Conservation (phyloP, 2,329 filamentous ascomycete genomes). For the Biscogniauxia mediterranea region DNA sequence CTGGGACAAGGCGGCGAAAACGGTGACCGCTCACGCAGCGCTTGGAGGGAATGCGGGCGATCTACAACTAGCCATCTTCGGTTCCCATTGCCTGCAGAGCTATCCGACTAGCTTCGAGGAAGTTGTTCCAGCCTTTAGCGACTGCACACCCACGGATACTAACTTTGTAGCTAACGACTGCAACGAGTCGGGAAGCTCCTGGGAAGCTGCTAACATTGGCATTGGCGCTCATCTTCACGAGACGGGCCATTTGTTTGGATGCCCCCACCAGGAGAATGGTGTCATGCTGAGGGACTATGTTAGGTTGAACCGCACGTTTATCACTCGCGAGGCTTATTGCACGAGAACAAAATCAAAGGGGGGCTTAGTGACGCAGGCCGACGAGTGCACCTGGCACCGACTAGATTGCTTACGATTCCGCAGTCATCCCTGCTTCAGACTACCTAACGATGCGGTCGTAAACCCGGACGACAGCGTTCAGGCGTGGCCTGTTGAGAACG, state of each 20-base stretch:
- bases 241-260: slow-evolving; percentile 85
- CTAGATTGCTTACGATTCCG: slow-evolving; percentile 87
- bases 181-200: slow-evolving; percentile 83
- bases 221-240: slow-evolving; percentile 93
- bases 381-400: slow-evolving; percentile 91
- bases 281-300: slow-evolving; percentile 91
- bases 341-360: slow-evolving; percentile 84
- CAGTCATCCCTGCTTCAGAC: slow-evolving; percentile 83
- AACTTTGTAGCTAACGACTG: slow-evolving; percentile 79
- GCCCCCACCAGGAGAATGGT: slow-evolving; percentile 85
- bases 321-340: slow-evolving; percentile 77
- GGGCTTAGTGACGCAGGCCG: slow-evolving; percentile 67
- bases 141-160: slow-evolving; percentile 86
- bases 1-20: slow-evolving; percentile 72
- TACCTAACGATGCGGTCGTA: slow-evolving; percentile 69
- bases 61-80: slow-evolving; percentile 83
- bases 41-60: slow-evolving; percentile 73
- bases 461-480: slow-evolving; percentile 74
- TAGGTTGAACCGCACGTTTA: slow-evolving; percentile 78
- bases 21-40: slow-evolving; percentile 77
- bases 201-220: slow-evolving; percentile 93
- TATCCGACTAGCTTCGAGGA: slow-evolving; percentile 90
- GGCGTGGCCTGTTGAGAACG: slow-evolving; percentile 79
- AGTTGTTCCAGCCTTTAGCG: slow-evolving; percentile 81
- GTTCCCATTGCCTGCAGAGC: slow-evolving; percentile 86